phyloP scores from a whole-genome alignment of 176 grass and related monocot species.

The Guadua angustifolia region DNA sequence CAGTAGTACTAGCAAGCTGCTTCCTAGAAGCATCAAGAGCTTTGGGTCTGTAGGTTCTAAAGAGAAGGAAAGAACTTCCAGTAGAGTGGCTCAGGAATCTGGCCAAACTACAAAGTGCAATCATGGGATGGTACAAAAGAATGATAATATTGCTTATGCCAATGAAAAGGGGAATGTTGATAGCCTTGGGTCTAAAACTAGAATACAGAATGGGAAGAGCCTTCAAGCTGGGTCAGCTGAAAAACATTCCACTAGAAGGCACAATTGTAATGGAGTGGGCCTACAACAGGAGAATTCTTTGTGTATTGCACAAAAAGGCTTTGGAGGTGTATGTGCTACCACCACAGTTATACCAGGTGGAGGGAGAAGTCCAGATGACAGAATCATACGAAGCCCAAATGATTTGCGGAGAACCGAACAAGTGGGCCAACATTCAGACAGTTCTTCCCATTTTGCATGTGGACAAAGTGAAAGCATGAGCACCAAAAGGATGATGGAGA shows the following conservation, averaged over 20 bases:
- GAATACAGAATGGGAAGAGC: conserved; percentile 39
- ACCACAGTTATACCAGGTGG: background rate
- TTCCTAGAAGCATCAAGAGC: conserved; percentile 27
- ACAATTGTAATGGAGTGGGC: conserved; percentile 3
- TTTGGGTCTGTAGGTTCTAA: conserved; percentile 28
- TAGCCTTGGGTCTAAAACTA: conserved; percentile 30
- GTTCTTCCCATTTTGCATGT: conserved; percentile 39
- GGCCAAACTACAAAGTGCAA: background rate
- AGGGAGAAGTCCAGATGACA: conserved; percentile 20
- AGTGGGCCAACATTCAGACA: conserved; percentile 19
- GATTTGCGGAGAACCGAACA: conserved; percentile 34
- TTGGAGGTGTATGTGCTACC: conserved; percentile 20
- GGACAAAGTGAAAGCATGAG: conserved; percentile 22
- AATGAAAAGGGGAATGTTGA: conserved; percentile 27
- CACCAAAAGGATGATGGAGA: conserved; percentile 25
- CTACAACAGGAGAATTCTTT: background rate
- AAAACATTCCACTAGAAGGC: conserved; percentile 17
- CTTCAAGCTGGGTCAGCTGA: conserved; percentile 24
- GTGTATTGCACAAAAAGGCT: conserved; percentile 24
- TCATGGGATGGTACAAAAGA: background rate
- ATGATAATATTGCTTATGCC: too few species aligned
- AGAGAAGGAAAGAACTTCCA: conserved; percentile 45
- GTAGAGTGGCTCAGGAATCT: conserved; percentile 32
- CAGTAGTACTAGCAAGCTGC: conserved; percentile 23
- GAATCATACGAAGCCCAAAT: conserved; percentile 33